Conservation (phyloP, 2,329 filamentous ascomycete species). For the Rutstroemia sp. region DNA sequence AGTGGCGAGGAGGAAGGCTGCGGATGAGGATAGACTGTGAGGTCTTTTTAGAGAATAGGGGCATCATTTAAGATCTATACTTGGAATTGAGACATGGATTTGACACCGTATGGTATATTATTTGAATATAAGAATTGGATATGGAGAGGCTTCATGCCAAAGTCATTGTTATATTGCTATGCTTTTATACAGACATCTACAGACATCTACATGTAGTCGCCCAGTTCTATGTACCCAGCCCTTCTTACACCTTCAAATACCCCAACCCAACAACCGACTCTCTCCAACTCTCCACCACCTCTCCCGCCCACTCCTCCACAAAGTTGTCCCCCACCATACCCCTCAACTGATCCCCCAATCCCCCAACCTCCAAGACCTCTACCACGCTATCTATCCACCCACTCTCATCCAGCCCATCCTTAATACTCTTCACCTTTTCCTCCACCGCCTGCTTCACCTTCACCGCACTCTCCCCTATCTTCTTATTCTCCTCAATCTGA, state of each 20-base stretch:
- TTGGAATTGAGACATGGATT: not conserved
- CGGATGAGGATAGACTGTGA: conserved; percentile 30
- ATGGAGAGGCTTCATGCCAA: too few relatives aligned
- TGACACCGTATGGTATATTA: not conserved
- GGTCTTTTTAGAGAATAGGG: not conserved
- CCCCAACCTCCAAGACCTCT: conserved; percentile 13
- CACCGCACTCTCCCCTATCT: conserved; percentile 9
- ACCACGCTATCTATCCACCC: conserved; percentile 30
- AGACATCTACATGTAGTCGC: not conserved
- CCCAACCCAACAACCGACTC: conserved; percentile 26
- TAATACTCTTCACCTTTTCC: conserved; percentile 18
- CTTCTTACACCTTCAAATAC: conserved; percentile 13
- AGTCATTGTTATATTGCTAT: not conserved
- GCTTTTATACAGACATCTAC: not conserved
- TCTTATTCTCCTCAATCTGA: conserved; percentile 14
- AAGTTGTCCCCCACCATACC: conserved; percentile 23
- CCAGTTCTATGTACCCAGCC: not conserved
- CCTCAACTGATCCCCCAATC: conserved; percentile 16
- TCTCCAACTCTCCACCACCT: conserved; percentile 28
- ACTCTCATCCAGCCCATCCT: conserved; percentile 27
- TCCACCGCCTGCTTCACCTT: conserved; percentile 15
- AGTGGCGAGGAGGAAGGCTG: conserved; percentile 26
- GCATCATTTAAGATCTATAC: not conserved
- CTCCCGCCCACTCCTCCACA: conserved; percentile 28
- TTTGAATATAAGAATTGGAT: too few relatives aligned